These are phyloP conservation scores for Malassezia slooffiae DNA, from an alignment of 1,284 basidiomycete genomes.

Conservation along the genomic window DNA sequence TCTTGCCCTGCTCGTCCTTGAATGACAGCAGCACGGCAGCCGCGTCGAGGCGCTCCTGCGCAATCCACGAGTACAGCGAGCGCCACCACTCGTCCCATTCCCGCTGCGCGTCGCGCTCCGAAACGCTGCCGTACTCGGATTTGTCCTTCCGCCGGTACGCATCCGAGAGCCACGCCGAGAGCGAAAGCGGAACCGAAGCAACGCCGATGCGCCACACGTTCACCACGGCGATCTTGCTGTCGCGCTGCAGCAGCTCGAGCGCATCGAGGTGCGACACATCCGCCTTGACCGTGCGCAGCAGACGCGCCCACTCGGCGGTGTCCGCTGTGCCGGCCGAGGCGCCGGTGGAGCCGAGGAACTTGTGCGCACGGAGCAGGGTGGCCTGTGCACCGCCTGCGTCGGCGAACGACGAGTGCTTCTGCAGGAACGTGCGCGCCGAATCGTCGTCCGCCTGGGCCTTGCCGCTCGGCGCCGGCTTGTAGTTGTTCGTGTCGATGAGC, in stretches of 20 bases:
- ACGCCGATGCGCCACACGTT: conserved; percentile 14
- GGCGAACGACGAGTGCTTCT: conserved; percentile 24
- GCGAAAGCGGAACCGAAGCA: conserved; percentile 27
- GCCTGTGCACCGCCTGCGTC: background rate
- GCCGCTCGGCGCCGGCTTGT: conserved; percentile 19
- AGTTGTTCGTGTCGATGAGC: conserved; percentile 41
- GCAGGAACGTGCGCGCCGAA: conserved; percentile 22
- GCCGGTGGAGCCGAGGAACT: background rate
- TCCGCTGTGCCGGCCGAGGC: conserved; percentile 4
- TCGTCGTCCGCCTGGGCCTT: conserved; percentile 28
- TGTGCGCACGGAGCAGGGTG: background rate
- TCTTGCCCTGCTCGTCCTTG: conserved; percentile 24
- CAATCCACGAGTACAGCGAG: conserved; percentile 23
- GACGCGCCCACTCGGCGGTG: conserved; percentile 44
- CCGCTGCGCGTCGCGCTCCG: conserved; percentile 15
- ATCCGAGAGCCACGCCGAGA: conserved; percentile 25
- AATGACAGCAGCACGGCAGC: conserved; percentile 31
- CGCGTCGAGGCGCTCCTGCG: conserved; percentile 23
- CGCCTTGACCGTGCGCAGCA: conserved; percentile 71
- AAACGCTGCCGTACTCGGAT: conserved; percentile 9
- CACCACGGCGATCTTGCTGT: conserved; percentile 7
- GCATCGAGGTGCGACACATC: conserved; percentile 52
- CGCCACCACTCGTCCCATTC: conserved; percentile 34
- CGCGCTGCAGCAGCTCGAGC: conserved; percentile 10
- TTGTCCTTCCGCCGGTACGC: conserved; percentile 14